Base-by-base conservation (phyloP, 495 filamentous ascomycete species). In the Trichoderma parareesei region DNA sequence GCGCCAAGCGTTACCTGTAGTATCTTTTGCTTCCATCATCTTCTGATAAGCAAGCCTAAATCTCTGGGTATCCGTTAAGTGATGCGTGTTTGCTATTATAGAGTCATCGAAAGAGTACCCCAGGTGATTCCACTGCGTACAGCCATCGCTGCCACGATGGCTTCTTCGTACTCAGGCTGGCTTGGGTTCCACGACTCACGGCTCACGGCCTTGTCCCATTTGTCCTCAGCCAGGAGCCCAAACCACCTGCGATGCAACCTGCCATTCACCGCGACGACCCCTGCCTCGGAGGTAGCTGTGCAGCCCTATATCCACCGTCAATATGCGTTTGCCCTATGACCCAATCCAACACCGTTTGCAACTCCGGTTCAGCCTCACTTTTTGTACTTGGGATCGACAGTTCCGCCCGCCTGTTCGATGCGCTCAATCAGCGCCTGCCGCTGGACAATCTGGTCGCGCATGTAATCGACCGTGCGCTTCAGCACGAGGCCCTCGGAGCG, bases 401-500 rank as follows among this genome's bases (percentile, higher is more conserved):
- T 10, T 5, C 69, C 57, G 8, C 74, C 73, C 2, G 38, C 69
- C 3, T 40, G 63, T 38, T 75, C 72, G 14, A 71, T 60, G 4
- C 67, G 42, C 57, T 67, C 44, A 43, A 91, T 82, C 41, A 94
- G 75, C 60, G 78, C 76, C 65, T 72, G 79, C 48, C 89, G 81
- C 70, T 86, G 81, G 61, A 78, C 78, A 18, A 96, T 72, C 72
- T 90, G 79, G 63, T 86, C 76, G 7, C 80, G 76, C 72, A 95
- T 88, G 71, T 86, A 90, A 27, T 87, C 84, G 3, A 92, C 83
- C 0, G 91, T 92, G 69, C 85, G 86, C 63, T 85, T 84, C 18
- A 97, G 78, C 16, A 97, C 91, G 33, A 91, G 79, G 49, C 88
- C 89, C 77, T 97, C 93, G 68, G 90, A 94, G 42, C 92, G 83